Conservation (phyloP, 805 yeast species). For the Barnettozyma sucrosica region DNA sequence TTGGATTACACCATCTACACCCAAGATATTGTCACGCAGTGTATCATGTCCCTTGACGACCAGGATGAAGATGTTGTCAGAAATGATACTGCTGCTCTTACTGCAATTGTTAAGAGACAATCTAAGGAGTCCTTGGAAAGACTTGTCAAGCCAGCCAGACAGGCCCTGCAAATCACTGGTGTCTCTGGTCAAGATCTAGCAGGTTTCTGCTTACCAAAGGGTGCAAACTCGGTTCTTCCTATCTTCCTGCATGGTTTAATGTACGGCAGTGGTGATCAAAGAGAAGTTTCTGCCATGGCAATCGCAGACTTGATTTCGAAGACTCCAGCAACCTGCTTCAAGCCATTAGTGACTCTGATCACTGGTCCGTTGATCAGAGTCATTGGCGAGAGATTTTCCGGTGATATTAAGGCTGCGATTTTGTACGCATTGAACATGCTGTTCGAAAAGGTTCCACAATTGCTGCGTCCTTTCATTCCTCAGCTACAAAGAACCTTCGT, state of each 20-base stretch:
- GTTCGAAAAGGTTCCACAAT: constrained; percentile 79
- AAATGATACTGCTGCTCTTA: constrained; percentile 59
- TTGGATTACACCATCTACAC: constrained; percentile 70
- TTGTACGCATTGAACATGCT: constrained; percentile 75
- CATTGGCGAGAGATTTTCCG: constrained; percentile 88
- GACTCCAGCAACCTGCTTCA: constrained; percentile 77
- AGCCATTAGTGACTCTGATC: constrained; percentile 84
- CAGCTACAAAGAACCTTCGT: constrained; percentile 97
- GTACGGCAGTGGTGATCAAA: constrained; percentile 82
- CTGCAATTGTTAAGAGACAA: constrained; percentile 62
- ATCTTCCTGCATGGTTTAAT: constrained; percentile 90
- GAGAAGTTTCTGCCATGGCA: constrained; percentile 82
- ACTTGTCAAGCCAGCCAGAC: constrained; percentile 75
- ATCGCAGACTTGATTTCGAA: constrained; percentile 82
- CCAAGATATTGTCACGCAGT: constrained; percentile 66
- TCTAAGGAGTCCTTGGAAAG: constrained; percentile 72
- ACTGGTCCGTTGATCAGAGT: constrained; percentile 98
- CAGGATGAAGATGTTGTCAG: constrained; percentile 53
- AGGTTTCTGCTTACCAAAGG: constrained; percentile 68
- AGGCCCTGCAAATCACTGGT: constrained; percentile 63
- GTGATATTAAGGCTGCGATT: constrained; percentile 94
- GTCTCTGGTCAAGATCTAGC: constrained; percentile 57
- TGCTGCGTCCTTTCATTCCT: constrained; percentile 91
- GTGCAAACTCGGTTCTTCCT: constrained; percentile 85
- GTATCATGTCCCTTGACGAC: constrained; percentile 71